Conservation (phyloP, 306 rosid species). For the Pyrus pyrifolia region DNA sequence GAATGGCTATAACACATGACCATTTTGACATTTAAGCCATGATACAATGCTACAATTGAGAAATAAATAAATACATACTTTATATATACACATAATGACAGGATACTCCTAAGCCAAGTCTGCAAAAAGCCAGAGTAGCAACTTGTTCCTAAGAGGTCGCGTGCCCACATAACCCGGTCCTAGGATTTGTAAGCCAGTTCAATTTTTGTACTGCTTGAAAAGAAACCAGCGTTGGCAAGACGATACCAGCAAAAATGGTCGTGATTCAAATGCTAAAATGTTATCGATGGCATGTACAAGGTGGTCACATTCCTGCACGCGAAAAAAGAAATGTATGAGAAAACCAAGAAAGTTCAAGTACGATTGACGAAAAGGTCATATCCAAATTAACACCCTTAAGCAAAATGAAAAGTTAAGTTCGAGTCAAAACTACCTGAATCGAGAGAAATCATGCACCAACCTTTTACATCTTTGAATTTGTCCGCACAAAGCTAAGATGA, state of each 20-base stretch:
- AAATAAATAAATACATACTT: too few species aligned
- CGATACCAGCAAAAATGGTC: background rate
- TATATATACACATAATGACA: background rate
- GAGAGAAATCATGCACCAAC: constrained; percentile 23
- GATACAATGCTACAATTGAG: too few species aligned
- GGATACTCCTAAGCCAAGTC: background rate
- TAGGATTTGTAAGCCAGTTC: background rate
- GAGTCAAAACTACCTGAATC: background rate
- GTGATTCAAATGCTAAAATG: background rate
- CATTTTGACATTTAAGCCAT: too few species aligned
- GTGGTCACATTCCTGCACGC: background rate
- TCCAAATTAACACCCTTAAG: background rate
- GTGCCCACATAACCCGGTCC: background rate
- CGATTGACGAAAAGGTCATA: background rate
- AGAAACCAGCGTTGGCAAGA: background rate
- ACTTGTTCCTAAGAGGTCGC: too few species aligned
- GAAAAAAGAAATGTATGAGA: background rate
- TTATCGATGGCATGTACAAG: too few species aligned
- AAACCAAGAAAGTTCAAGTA: background rate
- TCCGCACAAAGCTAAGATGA: constrained; percentile 59
- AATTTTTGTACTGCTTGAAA: background rate
- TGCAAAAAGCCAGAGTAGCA: too few species aligned
- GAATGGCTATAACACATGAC: too few species aligned
- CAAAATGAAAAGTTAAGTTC: background rate
- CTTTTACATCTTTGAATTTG: constrained; percentile 31